Conservation (phyloP, 108 stramenopile species). For the Nitzschia sp. region DNA sequence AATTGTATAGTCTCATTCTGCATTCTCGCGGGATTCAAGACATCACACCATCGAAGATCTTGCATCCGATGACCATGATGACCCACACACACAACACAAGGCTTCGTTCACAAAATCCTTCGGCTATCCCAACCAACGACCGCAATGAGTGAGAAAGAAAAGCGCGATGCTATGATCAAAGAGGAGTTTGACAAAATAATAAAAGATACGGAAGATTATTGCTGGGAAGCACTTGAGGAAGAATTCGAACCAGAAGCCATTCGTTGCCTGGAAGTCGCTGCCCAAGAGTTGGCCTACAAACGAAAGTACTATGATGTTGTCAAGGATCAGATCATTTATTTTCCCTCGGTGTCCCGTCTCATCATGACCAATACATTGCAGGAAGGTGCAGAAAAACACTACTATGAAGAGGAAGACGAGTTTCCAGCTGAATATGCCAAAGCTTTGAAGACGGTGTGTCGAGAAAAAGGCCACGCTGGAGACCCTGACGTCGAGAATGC, state of each 20-base stretch:
- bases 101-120: too few relatives aligned
- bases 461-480: conserved; percentile 3
- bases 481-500: conserved; percentile 4
- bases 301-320: conserved; percentile 32
- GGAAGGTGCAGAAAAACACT: conserved; percentile 30
- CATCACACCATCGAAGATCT: too few relatives aligned
- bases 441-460: conserved; percentile 31
- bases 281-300: conserved; percentile 11
- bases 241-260: conserved; percentile 19
- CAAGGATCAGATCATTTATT: conserved; percentile 22
- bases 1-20: too few relatives aligned
- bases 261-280: conserved; percentile 11
- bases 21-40: too few relatives aligned
- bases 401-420: conserved; percentile 17
- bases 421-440: conserved; percentile 29
- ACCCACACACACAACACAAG: too few relatives aligned
- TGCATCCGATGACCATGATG: too few relatives aligned
- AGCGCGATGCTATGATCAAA: conserved; percentile 5
- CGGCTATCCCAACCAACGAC: too few relatives aligned
- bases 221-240: conserved; percentile 22
- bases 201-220: conserved; percentile 8
- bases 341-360: conserved; percentile 4
- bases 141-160: conserved; percentile 21
- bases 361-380: conserved; percentile 13
- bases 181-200: conserved; percentile 22